phyloP scores from a whole-genome alignment of 2,329 filamentous ascomycete genomes.

The Chaetomium sp. region DNA sequence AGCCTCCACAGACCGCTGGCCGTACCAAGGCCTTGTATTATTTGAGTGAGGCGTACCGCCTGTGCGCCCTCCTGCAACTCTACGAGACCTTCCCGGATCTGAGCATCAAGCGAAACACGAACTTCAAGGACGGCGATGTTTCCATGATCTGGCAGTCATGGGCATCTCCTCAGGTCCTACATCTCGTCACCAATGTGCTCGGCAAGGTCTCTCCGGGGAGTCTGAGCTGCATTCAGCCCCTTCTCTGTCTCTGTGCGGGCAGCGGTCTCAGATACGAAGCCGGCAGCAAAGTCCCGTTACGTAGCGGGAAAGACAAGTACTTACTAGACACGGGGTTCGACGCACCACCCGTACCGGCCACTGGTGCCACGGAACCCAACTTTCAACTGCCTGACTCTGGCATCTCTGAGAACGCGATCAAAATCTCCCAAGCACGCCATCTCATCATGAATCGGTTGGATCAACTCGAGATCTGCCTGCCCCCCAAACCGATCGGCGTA shows the following conservation, averaged over 20 bases:
- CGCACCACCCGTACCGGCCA: background rate
- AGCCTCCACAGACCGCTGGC: conserved; percentile 10
- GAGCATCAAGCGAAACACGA: conserved; percentile 29
- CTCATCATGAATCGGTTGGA: conserved; percentile 45
- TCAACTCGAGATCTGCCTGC: conserved; percentile 44
- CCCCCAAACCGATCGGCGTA: conserved; percentile 47
- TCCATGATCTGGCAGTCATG: conserved; percentile 31
- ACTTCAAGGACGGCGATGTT: conserved; percentile 29
- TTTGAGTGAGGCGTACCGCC: conserved; percentile 35
- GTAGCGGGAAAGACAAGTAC: conserved; percentile 24
- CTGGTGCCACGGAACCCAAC: background rate
- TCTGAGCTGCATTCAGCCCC: conserved; percentile 37
- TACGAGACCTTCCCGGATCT: conserved; percentile 37
- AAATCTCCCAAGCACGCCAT: conserved; percentile 44
- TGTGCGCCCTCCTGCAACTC: conserved; percentile 37
- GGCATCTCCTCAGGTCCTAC: conserved; percentile 34
- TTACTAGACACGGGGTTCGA: conserved; percentile 22
- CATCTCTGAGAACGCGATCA: conserved; percentile 35
- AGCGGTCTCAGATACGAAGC: conserved; percentile 36
- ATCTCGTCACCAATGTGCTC: conserved; percentile 34
- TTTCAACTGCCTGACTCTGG: background rate
- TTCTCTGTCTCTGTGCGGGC: conserved; percentile 37
- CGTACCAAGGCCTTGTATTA: conserved; percentile 26
- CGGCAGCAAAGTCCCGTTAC: conserved; percentile 30
- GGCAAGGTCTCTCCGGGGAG: conserved; percentile 29